These are phyloP conservation scores for Aristolochia contorta DNA, from an alignment of 164 flowering plant genomes.

Conservation along the genomic window DNA sequence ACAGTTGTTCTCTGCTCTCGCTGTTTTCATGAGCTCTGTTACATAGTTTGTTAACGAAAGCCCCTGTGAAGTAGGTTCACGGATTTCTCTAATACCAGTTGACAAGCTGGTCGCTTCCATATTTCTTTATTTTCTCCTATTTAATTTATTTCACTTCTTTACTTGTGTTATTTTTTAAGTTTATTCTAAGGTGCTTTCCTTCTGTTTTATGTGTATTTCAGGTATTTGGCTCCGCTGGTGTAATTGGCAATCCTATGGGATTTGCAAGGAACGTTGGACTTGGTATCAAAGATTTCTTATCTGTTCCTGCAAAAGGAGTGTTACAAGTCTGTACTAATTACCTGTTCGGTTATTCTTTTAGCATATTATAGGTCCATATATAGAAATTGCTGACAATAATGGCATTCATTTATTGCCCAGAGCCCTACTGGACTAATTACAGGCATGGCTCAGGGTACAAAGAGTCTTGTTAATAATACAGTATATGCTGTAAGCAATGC, in stretches of 20 bases:
- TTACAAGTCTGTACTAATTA: slow-evolving; percentile 36
- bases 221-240: slow-evolving; percentile 98
- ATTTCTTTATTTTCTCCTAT: not conserved
- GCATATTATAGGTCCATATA: not conserved
- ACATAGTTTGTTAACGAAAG: no score
- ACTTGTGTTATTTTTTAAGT: not conserved
- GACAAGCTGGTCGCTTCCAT: no score
- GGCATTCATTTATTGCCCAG: slow-evolving; percentile 19
- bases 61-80: no score
- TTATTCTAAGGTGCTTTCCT: not conserved
- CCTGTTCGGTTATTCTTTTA: not conserved
- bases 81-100: no score
- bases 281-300: slow-evolving; percentile 84
- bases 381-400: no score
- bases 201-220: slow-evolving; percentile 15
- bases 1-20: no score
- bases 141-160: not conserved
- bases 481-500: slow-evolving; percentile 94
- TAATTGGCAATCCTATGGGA: slow-evolving; percentile 95
- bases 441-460: slow-evolving; percentile 86
- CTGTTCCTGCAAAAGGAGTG: slow-evolving; percentile 67
- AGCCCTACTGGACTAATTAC: slow-evolving; percentile 75
- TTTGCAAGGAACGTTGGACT: slow-evolving; percentile 81
- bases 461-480: slow-evolving; percentile 79
- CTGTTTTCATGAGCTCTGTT: no score